phyloP scores from a whole-genome alignment of 2,329 filamentous ascomycete species.

The Byssochlamys sp. region DNA sequence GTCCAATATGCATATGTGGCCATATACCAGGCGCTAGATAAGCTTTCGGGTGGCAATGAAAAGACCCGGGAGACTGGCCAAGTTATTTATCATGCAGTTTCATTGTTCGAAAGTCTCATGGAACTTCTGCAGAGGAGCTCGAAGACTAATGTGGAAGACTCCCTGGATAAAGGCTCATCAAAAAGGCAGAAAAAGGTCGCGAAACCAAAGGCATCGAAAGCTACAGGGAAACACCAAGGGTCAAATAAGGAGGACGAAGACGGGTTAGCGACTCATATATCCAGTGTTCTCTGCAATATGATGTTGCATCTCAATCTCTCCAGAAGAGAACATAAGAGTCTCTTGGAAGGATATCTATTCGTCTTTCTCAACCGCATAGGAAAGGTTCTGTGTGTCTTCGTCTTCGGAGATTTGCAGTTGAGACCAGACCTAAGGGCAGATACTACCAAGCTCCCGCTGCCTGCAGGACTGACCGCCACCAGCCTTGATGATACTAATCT shows the following conservation, averaged over 20 bases:
- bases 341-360: conserved; percentile 36
- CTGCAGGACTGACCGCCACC: conserved; percentile 20
- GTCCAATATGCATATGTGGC: conserved; percentile 17
- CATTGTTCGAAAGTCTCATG: conserved; percentile 23
- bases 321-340: conserved; percentile 17
- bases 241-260: conserved; percentile 4
- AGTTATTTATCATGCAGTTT: conserved; percentile 25
- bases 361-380: conserved; percentile 31
- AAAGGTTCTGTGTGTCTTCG: conserved; percentile 28
- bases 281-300: conserved; percentile 22
- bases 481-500: conserved; percentile 15
- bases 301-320: conserved; percentile 18
- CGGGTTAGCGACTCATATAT: conserved; percentile 13
- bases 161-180: not conserved
- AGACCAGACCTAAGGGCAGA: conserved; percentile 16
- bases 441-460: conserved; percentile 19
- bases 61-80: conserved; percentile 10
- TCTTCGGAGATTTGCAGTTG: conserved; percentile 27
- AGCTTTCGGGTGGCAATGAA: conserved; percentile 11
- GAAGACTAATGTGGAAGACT: conserved; percentile 6
- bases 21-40: conserved; percentile 19
- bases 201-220: conserved; percentile 6
- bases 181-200: conserved; percentile 9
- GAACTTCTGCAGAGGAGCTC: conserved; percentile 18
- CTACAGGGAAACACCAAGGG: not conserved